Evolutionary conservation across 495 filamentous ascomycete genomes (phyloP).

Genomic region (Astrothelium subdiscretum): DNA sequence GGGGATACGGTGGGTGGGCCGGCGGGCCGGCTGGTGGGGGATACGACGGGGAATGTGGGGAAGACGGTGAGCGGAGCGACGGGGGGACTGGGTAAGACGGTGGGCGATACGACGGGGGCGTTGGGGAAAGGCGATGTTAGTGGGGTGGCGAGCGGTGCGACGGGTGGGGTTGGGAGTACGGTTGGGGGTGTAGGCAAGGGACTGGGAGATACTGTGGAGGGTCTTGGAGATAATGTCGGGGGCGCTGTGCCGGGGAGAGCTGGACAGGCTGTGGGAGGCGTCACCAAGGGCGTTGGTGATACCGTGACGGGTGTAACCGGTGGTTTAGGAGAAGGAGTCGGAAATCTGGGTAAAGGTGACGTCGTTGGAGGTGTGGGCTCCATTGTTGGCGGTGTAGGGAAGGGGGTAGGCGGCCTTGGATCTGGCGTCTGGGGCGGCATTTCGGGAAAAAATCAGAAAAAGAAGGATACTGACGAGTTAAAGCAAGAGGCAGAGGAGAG

Average conservation of each 20-base stretch:
- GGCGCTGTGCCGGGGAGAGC: constrained; percentile 8
- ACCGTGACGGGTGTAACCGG: constrained; percentile 10
- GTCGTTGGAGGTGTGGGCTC: constrained; percentile 13
- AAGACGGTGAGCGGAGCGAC: constrained; percentile 13
- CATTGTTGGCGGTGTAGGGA: constrained; percentile 12
- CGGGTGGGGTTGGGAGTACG: constrained; percentile 11
- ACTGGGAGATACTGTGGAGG: constrained; percentile 3
- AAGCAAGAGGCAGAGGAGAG: constrained; percentile 7
- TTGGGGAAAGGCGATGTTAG: constrained; percentile 16
- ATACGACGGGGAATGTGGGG: constrained; percentile 8
- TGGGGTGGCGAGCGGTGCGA: constrained; percentile 12
- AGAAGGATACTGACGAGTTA: constrained; percentile 4
- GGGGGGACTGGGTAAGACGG: constrained; percentile 13
- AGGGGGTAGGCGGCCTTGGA: constrained; percentile 14
- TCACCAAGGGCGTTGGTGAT: constrained; percentile 16
- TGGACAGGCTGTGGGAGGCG: constrained; percentile 10
- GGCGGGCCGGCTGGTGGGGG: constrained; percentile 2
- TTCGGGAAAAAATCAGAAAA: constrained; percentile 7
- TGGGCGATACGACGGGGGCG: constrained; percentile 15
- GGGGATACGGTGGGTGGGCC: constrained; percentile 14
- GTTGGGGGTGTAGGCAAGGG: background rate
- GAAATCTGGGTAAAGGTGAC: constrained; percentile 17
- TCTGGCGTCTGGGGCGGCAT: constrained; percentile 18
- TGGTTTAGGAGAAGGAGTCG: constrained; percentile 11
- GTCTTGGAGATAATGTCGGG: constrained; percentile 13